Evolutionary conservation across 2,329 filamentous ascomycete species (phyloP), one percentile per base, ranked within the genome.

Genomic region (Anthostomella pinea): DNA sequence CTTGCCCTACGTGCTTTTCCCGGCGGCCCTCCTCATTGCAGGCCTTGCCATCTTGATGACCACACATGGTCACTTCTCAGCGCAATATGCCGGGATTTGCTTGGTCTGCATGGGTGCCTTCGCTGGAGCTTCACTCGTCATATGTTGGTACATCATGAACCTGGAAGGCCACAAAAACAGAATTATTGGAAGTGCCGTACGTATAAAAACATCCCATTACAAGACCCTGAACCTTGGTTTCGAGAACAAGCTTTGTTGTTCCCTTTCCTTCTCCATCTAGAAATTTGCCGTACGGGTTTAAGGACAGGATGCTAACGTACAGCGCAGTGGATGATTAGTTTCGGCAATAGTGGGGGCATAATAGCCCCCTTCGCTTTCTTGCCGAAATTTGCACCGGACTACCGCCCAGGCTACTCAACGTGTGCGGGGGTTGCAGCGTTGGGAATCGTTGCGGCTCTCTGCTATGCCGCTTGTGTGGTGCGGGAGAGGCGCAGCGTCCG

Each of bases 131-230:
- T 41, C 49, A 2, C 39, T 50, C 13, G 48, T 59, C 13, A 33
- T 61, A 10, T 62, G 59, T 39, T 69, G 66, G 66, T 54, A 63
- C 2, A 45, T 64, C 6, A 68, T 68, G 48, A 68, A 68, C 38
- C 53, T 68, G 24, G 55, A 56, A 4, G 59, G 58, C 5, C 57
- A 62, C 35, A 38, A 32, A 10, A 33, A 58, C 38, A 51, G 59
- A 5, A 54, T 50, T 24, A 50, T 63, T 13, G 58, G 56, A 4
- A 50, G 51, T 5, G 59, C 45, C n/a, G n/a, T n/a, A n/a, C n/a
- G n/a, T n/a, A n/a, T n/a, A n/a, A n/a, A n/a, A n/a, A n/a, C n/a
- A n/a, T n/a, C n/a, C n/a, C n/a, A n/a, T n/a, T n/a, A n/a, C n/a
- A n/a, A n/a, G n/a, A n/a, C n/a, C n/a, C n/a, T n/a, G n/a, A n/a